Evolutionary conservation across 164 flowering plant genomes (phyloP).

Genomic region (Vitis rupestris): DNA sequence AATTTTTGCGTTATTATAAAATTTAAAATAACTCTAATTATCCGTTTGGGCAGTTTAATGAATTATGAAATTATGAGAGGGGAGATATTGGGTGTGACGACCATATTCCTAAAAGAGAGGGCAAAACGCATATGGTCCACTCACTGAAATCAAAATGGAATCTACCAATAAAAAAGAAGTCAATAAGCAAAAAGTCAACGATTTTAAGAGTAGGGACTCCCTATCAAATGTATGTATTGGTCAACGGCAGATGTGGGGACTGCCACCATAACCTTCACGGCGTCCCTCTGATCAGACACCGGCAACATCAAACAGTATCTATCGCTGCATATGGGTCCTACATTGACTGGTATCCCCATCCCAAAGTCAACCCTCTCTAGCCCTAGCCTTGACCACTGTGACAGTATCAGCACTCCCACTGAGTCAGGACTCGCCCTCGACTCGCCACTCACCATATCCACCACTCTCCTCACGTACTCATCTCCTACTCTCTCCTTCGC

Average conservation of each 20-base stretch:
- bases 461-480: slow-evolving; percentile 46
- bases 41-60: too few species aligned
- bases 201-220: slow-evolving; percentile 19
- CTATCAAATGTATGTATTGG: slow-evolving; percentile 37
- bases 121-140: too few species aligned
- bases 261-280: slow-evolving; percentile 67
- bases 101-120: too few species aligned
- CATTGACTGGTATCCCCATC: slow-evolving; percentile 58
- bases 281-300: slow-evolving; percentile 31
- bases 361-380: slow-evolving; percentile 75
- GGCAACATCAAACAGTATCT: slow-evolving; percentile 67
- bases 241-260: slow-evolving; percentile 49
- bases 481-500: slow-evolving; percentile 57
- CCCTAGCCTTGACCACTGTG: slow-evolving; percentile 81
- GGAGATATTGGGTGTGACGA: too few species aligned
- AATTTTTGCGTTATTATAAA: too few species aligned
- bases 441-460: slow-evolving; percentile 35
- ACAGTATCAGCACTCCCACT: slow-evolving; percentile 60
- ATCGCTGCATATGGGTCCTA: slow-evolving; percentile 53
- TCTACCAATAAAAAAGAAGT: slow-evolving; percentile 2
- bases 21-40: too few species aligned
- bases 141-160: too few species aligned
- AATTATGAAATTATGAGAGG: too few species aligned
- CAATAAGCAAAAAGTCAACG: slow-evolving; percentile 8
- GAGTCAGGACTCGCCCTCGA: slow-evolving; percentile 52